Evolutionary conservation across 352 stramenopile species (phyloP).

Genomic region (Phytophthora tubulina): DNA sequence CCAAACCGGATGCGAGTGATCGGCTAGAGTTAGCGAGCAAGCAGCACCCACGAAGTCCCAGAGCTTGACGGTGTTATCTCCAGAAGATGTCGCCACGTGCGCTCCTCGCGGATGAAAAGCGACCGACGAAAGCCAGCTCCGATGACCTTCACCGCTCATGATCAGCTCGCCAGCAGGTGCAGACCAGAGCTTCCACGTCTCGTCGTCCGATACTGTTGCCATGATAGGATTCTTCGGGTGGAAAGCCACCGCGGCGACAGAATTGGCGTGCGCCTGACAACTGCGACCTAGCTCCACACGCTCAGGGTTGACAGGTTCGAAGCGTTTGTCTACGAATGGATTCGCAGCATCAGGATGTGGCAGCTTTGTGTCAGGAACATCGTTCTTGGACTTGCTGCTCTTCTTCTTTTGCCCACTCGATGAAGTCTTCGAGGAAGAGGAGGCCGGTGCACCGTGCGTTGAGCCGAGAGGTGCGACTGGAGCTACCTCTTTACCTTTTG

Average conservation of each 20-base stretch:
- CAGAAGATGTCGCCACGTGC: conserved; percentile 92
- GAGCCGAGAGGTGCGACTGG: conserved; percentile 38
- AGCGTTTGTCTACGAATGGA: conserved; percentile 77
- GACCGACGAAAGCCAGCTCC: conserved; percentile 92
- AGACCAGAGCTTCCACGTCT: conserved; percentile 96
- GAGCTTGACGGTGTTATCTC: conserved; percentile 95
- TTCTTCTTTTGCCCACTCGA: conserved; percentile 54
- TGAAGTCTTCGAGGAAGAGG: conserved; percentile 26
- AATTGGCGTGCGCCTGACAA: conserved; percentile 92
- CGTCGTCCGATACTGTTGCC: conserved; percentile 94
- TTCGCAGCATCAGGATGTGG: conserved; percentile 72
- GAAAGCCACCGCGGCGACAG: conserved; percentile 91
- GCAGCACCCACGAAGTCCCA: conserved; percentile 94
- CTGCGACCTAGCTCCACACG: conserved; percentile 88
- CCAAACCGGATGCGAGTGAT: conserved; percentile 96
- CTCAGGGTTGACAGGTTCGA: conserved; percentile 71
- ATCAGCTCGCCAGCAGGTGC: conserved; percentile 93
- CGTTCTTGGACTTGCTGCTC: conserved; percentile 45
- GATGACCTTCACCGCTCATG: conserved; percentile 95
- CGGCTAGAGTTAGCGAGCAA: conserved; percentile 91
- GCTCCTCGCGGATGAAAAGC: conserved; percentile 93
- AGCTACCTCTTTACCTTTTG: conserved; percentile 41
- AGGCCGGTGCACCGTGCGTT: conserved; percentile 15
- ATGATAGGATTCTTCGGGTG: conserved; percentile 94
- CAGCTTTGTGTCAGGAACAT: conserved; percentile 64